Evolutionary conservation across 2,329 filamentous ascomycete species (phyloP).

Genomic region (Madurella mycetomatis): DNA sequence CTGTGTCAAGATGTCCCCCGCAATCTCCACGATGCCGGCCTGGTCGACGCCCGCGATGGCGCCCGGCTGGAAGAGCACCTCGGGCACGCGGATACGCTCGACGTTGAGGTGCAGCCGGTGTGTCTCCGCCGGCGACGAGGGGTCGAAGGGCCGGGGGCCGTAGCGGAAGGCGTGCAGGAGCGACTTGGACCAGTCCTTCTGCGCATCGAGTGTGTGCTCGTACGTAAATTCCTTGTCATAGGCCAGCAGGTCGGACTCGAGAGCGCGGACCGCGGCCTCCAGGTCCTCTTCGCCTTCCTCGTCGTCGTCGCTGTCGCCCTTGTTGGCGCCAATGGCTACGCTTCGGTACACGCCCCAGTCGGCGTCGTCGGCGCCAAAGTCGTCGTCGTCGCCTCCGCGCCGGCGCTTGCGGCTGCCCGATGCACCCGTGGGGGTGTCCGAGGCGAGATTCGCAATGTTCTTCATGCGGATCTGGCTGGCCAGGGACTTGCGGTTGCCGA

Average conservation of each 20-base stretch:
- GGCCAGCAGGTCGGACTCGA: conserved; percentile 80
- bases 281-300: conserved; percentile 92
- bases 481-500: conserved; percentile 93
- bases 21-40: conserved; percentile 88
- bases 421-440: conserved; percentile 65
- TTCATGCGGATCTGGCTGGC: conserved; percentile 98
- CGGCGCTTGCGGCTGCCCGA: conserved; percentile 64
- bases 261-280: conserved; percentile 62
- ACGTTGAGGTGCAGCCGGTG: conserved; percentile 95
- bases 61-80: conserved; percentile 84
- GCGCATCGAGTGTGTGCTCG: conserved; percentile 84
- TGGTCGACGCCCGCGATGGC: conserved; percentile 88
- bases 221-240: conserved; percentile 89
- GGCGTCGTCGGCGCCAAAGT: conserved; percentile 93
- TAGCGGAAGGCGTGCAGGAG: conserved; percentile 86
- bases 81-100: conserved; percentile 88
- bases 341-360: conserved; percentile 97
- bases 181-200: conserved; percentile 92
- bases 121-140: conserved; percentile 70
- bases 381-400: conserved; percentile 87
- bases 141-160: conserved; percentile 81
- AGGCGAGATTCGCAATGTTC: conserved; percentile 90
- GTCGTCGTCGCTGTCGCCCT: conserved; percentile 75
- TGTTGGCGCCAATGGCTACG: conserved; percentile 73
- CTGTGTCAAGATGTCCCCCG: conserved; percentile 81